Evolutionary conservation across 176 grass and related monocot species (phyloP), one percentile per base, ranked within the genome.

Genomic region (Thalia dealbata): DNA sequence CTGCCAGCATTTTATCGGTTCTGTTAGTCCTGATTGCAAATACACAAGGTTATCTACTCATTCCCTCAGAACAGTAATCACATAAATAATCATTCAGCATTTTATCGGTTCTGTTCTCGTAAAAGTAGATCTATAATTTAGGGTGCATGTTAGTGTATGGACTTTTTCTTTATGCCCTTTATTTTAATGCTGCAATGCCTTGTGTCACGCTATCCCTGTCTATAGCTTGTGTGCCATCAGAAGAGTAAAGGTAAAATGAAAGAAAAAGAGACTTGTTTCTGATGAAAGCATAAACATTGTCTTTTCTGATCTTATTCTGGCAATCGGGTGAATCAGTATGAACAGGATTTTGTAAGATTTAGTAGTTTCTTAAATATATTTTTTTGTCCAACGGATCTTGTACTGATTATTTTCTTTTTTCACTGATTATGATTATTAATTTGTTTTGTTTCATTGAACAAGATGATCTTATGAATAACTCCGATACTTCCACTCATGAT

Each of bases 1-100:
- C 70, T 96, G 87, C 81, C 89, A 96, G 64, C 86, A 96, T 85
- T 96, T 96, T 80, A 92, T 96, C 67, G 84, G 92, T 50, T 88
- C 80, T 68, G 76, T 96, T 64, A 90, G 92, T 75, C 82, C 81
- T 74, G 92, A 96, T 86, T 96, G 92, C 70, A 80, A 73, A 48
- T 92, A 96, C 79, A 92, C 81, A 58, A 96, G 92, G 92, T 96
- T 84, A 69, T 65, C 71, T 64, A 12, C 65, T 62, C 12, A 12
- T 61, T 30, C 44, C 25, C n/a, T 23, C 44, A 24, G 11, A 43
- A 28, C 13, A 0, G 5, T 9, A 27, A 15, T 71, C 45, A 71
- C 51, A 7, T 71, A n/a, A n/a, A n/a, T n/a, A n/a, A n/a, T n/a
- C n/a, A n/a, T n/a, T n/a, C n/a, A n/a, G n/a, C n/a, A n/a, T n/a